Percentiles rank a stretch among this genome's conserved stretches.
Evolutionary conservation across 163 green algal genomes (phyloP).

Genomic region (Coccomyxa subellipsoidea): DNA sequence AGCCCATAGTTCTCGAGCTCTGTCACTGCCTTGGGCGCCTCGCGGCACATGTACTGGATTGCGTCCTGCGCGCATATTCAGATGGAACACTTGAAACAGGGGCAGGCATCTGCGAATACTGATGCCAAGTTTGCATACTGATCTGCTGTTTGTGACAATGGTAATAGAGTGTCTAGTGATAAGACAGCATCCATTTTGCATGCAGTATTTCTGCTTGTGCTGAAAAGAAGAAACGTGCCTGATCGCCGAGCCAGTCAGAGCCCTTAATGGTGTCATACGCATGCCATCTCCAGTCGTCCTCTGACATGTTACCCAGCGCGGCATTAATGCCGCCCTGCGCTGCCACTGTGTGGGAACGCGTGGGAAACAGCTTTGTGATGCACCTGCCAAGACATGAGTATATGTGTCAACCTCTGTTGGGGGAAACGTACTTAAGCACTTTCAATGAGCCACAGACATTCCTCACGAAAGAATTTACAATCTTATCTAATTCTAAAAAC

Average conservation of each 20-base stretch:
- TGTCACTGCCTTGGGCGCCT: slow-evolving; percentile 93
- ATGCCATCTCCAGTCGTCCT: slow-evolving; percentile 99
- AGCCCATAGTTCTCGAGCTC: slow-evolving; percentile 99
- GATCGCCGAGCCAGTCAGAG: slow-evolving; percentile 96
- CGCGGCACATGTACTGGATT: slow-evolving; percentile 83
- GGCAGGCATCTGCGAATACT: too few species aligned
- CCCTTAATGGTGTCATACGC: slow-evolving; percentile 99
- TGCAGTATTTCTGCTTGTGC: too few species aligned
- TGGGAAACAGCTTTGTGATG: slow-evolving; percentile 99
- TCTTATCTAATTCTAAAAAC: too few species aligned
- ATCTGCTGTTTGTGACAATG: too few species aligned
- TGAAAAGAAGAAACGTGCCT: too few species aligned
- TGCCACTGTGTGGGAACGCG: slow-evolving; percentile 96
- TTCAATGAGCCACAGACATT: too few species aligned
- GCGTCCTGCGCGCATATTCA: slow-evolving; percentile 32
- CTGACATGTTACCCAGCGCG: slow-evolving; percentile 97
- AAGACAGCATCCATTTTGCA: too few species aligned
- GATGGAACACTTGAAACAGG: too few species aligned
- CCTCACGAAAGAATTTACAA: too few species aligned
- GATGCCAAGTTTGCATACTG: too few species aligned
- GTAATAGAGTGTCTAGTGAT: too few species aligned
- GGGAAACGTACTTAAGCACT: too few species aligned
- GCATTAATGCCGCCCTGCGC: slow-evolving; percentile 99
- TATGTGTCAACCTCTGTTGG: not conserved
- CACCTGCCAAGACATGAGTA: slow-evolving; percentile 54